Conservation (phyloP, 2,329 filamentous ascomycete species). For the Epicoccum nigrum region DNA sequence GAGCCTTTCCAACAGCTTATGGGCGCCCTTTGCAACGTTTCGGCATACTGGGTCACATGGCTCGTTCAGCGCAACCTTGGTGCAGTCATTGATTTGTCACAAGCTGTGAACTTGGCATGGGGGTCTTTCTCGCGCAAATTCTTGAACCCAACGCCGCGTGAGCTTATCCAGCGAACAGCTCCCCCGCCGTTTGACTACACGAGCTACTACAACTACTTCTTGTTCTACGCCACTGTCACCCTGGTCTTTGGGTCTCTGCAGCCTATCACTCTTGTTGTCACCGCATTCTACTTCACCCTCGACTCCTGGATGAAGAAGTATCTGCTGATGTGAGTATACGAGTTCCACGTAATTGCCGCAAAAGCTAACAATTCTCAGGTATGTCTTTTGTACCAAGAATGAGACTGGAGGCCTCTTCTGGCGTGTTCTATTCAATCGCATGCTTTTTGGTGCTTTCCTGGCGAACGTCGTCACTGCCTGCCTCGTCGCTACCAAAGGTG, state of each 20-base stretch:
- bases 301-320: constrained; percentile 96
- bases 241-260: constrained; percentile 85
- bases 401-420: constrained; percentile 94
- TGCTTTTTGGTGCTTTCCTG: constrained; percentile 80
- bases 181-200: constrained; percentile 94
- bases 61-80: constrained; percentile 91
- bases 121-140: constrained; percentile 86
- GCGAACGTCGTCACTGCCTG: constrained; percentile 80
- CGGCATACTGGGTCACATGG: constrained; percentile 80
- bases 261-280: constrained; percentile 83
- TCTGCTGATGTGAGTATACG: constrained; percentile 68
- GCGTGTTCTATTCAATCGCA: constrained; percentile 90
- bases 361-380: constrained; percentile 36
- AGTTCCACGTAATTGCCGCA: background rate
- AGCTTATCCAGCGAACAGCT: constrained; percentile 90
- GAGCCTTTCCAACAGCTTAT: constrained; percentile 70
- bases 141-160: constrained; percentile 83
- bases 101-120: constrained; percentile 82
- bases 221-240: constrained; percentile 91
- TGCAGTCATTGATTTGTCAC: constrained; percentile 90
- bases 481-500: constrained; percentile 72
- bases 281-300: constrained; percentile 85
- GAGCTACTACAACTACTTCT: constrained; percentile 96
- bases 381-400: constrained; percentile 95
- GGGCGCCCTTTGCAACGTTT: constrained; percentile 77